phyloP scores from a whole-genome alignment of 2,329 filamentous ascomycete species.

The Diaporthe humulicola region DNA sequence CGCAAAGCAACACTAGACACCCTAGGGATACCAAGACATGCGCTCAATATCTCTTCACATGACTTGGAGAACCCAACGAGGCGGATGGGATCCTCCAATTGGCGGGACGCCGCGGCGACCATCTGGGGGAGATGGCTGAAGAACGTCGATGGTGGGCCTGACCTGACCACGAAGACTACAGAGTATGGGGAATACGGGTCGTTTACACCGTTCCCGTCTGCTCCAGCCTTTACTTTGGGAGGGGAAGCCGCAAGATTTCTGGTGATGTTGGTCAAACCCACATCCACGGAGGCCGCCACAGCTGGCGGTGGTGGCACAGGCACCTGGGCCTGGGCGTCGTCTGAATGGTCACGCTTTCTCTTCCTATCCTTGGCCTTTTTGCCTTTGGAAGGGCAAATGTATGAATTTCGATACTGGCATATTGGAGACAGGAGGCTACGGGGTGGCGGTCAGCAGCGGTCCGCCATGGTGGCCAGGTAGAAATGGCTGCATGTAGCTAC shows the following conservation, averaged over 20 bases:
- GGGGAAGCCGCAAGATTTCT: slow-evolving; percentile 64
- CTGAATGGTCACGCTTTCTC: slow-evolving; percentile 51
- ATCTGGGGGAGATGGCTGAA: slow-evolving; percentile 70
- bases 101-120: slow-evolving; percentile 57
- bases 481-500: slow-evolving; percentile 32
- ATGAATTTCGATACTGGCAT: slow-evolving; percentile 69
- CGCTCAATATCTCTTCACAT: slow-evolving; percentile 69
- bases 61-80: slow-evolving; percentile 74
- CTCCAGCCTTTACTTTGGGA: neutral
- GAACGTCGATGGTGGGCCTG: slow-evolving; percentile 69
- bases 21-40: slow-evolving; percentile 70
- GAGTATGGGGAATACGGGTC: slow-evolving; percentile 53
- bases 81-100: slow-evolving; percentile 58
- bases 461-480: neutral
- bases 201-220: neutral
- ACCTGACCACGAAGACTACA: slow-evolving; percentile 70
- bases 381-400: slow-evolving; percentile 71
- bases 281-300: slow-evolving; percentile 68
- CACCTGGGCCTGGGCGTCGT: slow-evolving; percentile 38
- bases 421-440: slow-evolving; percentile 73
- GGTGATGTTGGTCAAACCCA: slow-evolving; percentile 76
- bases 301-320: slow-evolving; percentile 60
- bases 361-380: slow-evolving; percentile 69
- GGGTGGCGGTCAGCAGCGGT: slow-evolving; percentile 17
- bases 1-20: slow-evolving; percentile 75